These are phyloP conservation scores for Mortierella polycephala DNA, from an alignment of 371 early-diverging fungal species.

Conservation along the genomic window DNA sequence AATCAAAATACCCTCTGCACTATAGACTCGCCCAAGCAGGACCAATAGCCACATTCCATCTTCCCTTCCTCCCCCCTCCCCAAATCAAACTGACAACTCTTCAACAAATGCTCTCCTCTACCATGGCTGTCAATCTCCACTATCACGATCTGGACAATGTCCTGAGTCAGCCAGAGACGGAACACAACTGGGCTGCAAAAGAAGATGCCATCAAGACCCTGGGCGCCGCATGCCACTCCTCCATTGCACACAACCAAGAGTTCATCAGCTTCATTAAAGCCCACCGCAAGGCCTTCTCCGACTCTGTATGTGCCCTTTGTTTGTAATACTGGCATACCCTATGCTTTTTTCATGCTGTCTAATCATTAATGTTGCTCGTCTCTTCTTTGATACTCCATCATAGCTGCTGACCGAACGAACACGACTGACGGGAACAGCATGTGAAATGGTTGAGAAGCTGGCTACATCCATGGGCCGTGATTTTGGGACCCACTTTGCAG, in stretches of 20 bases:
- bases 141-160: conserved; percentile 47
- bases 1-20: too few species aligned
- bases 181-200: conserved; percentile 54
- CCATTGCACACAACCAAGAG: conserved; percentile 38
- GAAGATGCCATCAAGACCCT: conserved; percentile 37
- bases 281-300: conserved; percentile 40
- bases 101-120: conserved; percentile 23
- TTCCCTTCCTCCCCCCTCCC: neutral
- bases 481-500: conserved; percentile 57
- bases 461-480: conserved; percentile 59
- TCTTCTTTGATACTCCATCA: neutral
- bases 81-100: neutral
- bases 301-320: conserved; percentile 25
- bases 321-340: neutral
- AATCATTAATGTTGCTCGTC: neutral
- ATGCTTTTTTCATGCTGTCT: neutral
- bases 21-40: too few species aligned
- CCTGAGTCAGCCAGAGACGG: conserved; percentile 52
- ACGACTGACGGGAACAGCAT: conserved; percentile 62
- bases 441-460: conserved; percentile 60
- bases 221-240: conserved; percentile 39
- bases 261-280: conserved; percentile 43
- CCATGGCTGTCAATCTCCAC: conserved; percentile 32
- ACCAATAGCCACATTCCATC: neutral
- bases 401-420: conserved; percentile 68